Percentiles rank a stretch among this genome's conserved stretches.
phyloP scores from a whole-genome alignment of 108 stramenopile genomes.

The Skeletonema marinoi region DNA sequence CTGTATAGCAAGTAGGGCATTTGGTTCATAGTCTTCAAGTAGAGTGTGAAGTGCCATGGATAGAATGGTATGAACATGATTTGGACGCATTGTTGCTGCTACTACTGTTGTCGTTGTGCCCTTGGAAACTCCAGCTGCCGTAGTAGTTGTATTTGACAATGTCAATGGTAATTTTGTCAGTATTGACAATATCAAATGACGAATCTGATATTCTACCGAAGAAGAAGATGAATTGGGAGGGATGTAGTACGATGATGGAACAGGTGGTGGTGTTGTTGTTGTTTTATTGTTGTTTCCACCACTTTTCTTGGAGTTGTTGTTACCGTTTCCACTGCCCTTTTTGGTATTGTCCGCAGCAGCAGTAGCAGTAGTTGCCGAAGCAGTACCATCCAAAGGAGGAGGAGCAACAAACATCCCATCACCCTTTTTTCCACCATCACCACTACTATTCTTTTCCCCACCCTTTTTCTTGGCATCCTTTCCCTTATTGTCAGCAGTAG shows the following conservation, averaged over 20 bases:
- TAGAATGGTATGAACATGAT: neutral
- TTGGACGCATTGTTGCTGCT: neutral
- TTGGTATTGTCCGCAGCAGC: neutral
- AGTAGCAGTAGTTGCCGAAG: neutral
- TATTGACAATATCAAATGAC: neutral
- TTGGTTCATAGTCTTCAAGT: neutral
- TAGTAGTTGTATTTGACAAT: neutral
- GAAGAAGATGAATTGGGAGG: neutral
- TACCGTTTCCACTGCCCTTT: neutral
- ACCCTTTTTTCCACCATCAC: neutral
- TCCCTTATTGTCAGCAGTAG: neutral
- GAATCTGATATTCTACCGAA: neutral
- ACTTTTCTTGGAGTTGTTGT: neutral
- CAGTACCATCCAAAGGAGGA: neutral
- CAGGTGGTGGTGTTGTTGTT: neutral
- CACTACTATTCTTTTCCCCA: neutral
- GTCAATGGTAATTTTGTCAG: neutral
- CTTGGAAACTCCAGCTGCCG: neutral
- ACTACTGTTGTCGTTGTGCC: neutral
- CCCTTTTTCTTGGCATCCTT: neutral
- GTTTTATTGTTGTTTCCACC: neutral
- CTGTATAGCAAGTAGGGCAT: neutral
- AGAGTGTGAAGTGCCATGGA: neutral
- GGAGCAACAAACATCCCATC: neutral
- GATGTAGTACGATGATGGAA: neutral